Base-by-base conservation (phyloP, 2,329 filamentous ascomycete species). In the Cladosporium austrohemisphaericum region DNA sequence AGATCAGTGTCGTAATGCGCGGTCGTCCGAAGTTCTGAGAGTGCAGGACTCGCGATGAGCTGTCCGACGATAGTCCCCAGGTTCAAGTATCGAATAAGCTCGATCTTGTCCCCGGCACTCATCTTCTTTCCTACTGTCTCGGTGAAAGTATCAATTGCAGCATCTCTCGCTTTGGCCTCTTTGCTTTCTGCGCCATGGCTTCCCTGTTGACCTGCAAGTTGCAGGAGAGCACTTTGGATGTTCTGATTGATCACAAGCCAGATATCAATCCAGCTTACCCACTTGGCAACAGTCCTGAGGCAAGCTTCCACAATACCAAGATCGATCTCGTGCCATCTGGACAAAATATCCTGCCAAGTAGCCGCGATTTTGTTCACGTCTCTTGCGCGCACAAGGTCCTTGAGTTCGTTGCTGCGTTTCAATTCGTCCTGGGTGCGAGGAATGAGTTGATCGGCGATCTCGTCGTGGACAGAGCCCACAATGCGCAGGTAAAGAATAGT, bases 221-320 rank as follows among this genome's bases (percentile, higher is more conserved):
- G 86, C 62, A 96, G 85, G 52, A 98, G 77, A 41, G 90, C 79
- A 64, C 80, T 83, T 61, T 97, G 81, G 79, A 95, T 93, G 47
- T 85, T 81, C 65, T 91, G 82, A 68, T 94, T 95, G 60, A 98
- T 88, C 36, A 98, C 84, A 50, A 98, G 76, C 43, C 86, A 87
- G 60, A 98, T 97, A 65, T 97, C 93, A 63, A 94, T 95, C 93
- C 93, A 98, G 77, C 90, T 94, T 53, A 95, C 90, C 92, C 93
- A 98, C 67, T 92, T 93, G 29, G 89, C 90, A 57, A 98, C 83
- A n/a, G 90, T 86, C 69, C 86, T 89, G 46, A 98, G 77, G 60
- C 88, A 91, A 77, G 94, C 84, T 67, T 96, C 90, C 35, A 95
- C 79, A 51, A 97, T 79, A 57, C 86, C 81, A 50, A 82, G 76